Base-by-base conservation (phyloP, 2,329 filamentous ascomycete species). In the Biscogniauxia sp. region DNA sequence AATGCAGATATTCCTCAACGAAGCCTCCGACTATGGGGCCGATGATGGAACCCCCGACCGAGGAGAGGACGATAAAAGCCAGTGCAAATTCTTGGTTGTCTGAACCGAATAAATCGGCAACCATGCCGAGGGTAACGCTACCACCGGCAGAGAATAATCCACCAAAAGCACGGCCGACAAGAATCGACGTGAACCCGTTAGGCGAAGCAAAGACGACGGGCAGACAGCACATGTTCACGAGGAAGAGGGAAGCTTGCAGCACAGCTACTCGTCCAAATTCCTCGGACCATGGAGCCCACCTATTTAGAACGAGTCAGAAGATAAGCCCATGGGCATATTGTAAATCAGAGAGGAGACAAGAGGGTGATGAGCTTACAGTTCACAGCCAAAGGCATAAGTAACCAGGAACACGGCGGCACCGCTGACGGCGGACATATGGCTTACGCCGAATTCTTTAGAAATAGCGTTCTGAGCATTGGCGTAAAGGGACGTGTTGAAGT, bases 131-230 rank as follows among this genome's bases (percentile, higher is more conserved):
- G 5, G 86, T 89, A 26, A 89, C 85, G 5, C 84, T 85, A 4
- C 86, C 86, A 57, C 87, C 87, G 5, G 85, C 86, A 2, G 85
- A 86, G 5, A 83, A 87, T 2, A 88, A 74, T 60, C 86, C 86
- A 51, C 84, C 72, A 20, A 73, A 65, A 0, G 75, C 75, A 62
- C 82, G 76, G 57, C 74, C 77, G 5, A 78, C 70, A 1, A 84
- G 64, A 20, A 82, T 74, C 0, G 73, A 76, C 2, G 70, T 77
- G 65, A 72, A 79, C 65, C 51, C 60, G 5, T 74, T 78, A 58
- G 68, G 73, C 15, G 37, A n/a, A 0, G 79, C 76, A 9, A 82
- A 62, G 0, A 75, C 81, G 9, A 75, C 75, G 0, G 79, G 79
- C 0, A 84, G 66, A 62, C 82, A 81, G 77, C 79, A 83, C n/a